phyloP scores from a whole-genome alignment of 1,139 yeast genomes.

The Scheffersomyces titani region DNA sequence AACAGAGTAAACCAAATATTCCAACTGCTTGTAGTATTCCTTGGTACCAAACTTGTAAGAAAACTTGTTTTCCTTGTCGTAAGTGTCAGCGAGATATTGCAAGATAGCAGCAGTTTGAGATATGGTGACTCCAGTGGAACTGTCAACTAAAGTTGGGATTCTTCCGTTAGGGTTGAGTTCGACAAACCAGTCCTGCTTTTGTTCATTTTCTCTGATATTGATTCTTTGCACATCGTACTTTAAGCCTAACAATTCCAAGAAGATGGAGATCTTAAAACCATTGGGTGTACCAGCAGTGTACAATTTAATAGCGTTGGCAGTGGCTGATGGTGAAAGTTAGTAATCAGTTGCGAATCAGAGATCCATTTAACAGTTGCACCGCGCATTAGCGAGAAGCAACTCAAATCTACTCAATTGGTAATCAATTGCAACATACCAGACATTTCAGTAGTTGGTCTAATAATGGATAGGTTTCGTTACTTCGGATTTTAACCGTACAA shows the following conservation, averaged over 20 bases:
- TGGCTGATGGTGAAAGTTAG: neutral
- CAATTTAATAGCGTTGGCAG: conserved; percentile 2
- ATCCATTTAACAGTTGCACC: neutral
- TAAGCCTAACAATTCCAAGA: conserved; percentile 48
- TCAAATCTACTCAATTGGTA: neutral
- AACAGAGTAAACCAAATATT: conserved; percentile 56
- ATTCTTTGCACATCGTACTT: conserved; percentile 47
- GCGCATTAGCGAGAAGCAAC: neutral
- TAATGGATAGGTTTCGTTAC: neutral
- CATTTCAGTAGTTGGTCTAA: neutral
- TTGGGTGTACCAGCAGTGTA: conserved; percentile 59
- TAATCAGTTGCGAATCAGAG: neutral
- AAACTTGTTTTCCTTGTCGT: conserved; percentile 53
- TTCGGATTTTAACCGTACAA: neutral
- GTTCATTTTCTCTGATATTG: conserved; percentile 39
- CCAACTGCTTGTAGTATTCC: conserved; percentile 51
- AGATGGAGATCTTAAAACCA: conserved; percentile 52
- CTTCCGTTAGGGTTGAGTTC: conserved; percentile 62
- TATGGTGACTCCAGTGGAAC: conserved; percentile 41
- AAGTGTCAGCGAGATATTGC: conserved; percentile 56
- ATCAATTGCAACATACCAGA: neutral
- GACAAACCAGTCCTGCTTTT: conserved; percentile 56
- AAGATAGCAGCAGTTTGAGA: conserved; percentile 64
- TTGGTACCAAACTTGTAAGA: conserved; percentile 46
- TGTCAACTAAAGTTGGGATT: conserved; percentile 57